phyloP scores from a whole-genome alignment of 2,329 filamentous ascomycete genomes.

The Sporothrix humicola region DNA sequence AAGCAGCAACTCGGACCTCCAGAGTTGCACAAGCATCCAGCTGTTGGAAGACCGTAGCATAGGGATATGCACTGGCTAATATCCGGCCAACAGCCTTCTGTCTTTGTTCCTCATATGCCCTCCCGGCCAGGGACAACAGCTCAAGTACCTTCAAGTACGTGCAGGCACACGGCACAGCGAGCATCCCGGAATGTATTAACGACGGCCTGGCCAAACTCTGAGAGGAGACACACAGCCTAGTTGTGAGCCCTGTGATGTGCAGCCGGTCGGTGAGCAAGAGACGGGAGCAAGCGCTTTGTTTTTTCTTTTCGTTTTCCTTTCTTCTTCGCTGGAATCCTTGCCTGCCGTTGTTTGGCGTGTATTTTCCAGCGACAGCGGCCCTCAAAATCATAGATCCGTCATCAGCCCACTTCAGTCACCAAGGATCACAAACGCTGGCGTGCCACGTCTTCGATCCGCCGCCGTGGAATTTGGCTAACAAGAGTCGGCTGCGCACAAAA shows the following conservation, averaged over 20 bases:
- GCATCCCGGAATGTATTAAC: background rate
- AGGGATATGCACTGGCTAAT: background rate
- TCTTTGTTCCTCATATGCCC: background rate
- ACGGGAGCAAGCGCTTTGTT: background rate
- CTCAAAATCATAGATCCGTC: background rate
- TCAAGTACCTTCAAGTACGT: background rate
- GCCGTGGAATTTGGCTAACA: background rate
- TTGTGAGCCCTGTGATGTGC: slow-evolving; percentile 6
- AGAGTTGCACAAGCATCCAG: slow-evolving; percentile 7
- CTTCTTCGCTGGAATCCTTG: too few relatives aligned
- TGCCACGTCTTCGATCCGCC: background rate
- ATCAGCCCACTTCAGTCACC: slow-evolving; percentile 6
- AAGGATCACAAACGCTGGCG: too few relatives aligned
- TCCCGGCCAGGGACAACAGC: background rate
- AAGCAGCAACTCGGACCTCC: slow-evolving; percentile 14
- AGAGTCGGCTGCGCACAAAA: background rate
- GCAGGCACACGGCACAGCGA: slow-evolving; percentile 6
- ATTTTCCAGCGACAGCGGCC: background rate
- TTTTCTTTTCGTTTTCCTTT: background rate
- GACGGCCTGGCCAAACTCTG: slow-evolving; percentile 3
- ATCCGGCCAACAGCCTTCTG: background rate
- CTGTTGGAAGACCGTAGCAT: background rate
- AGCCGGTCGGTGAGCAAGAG: background rate
- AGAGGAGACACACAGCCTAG: background rate
- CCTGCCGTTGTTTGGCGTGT: background rate